Evolutionary conservation across 1,139 yeast genomes (phyloP), one percentile per base, ranked within the genome.

Genomic region (Yamadazyma songkhlaensis): DNA sequence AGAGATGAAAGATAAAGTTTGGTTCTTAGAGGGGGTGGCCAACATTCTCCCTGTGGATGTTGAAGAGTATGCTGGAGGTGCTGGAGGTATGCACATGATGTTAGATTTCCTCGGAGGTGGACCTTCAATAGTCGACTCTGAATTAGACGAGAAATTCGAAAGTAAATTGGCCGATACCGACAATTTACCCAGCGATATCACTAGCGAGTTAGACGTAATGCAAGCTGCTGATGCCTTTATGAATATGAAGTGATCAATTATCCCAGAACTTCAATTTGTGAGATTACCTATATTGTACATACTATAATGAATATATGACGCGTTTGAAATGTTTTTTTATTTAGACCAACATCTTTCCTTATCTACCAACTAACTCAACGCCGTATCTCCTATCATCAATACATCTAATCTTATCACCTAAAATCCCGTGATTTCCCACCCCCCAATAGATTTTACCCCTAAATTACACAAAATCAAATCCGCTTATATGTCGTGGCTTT

Each of bases 1-100:
- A 15, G 95, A 87, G 52, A 83, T 85, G 84, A 86, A 84, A 55
- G 94, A 88, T 50, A 78, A 79, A 50, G 95, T 89, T 11, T 90
- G 97, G 97, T 90, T 90, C 51, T 69, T 90, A 46, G 96, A 89
- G 59, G 97, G 97, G 2, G 95, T 90, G 2, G 77, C 94, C 4
- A 81, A 81, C 43, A 95, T 88, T 1, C 69, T 90, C 36, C 94
- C 94, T 0, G 89, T 78, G 11, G 89, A 84, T 57, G 94, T 84
- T 14, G 94, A 84, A 46, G 87, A 84, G 49, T 84, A 84, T 53
- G 79, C 86, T 11, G 92, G 92, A 9, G 92, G 92, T 3, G 77
- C 77, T 37, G 92, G 94, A 36, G 92, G 92, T 44, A 83, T 83
- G 88, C 88, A 84, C 54, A 84, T 84, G 92, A 84, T 84, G 94